Evolutionary conservation across 176 grass and related monocot genomes (phyloP).

Genomic region (Triticum monococcum): DNA sequence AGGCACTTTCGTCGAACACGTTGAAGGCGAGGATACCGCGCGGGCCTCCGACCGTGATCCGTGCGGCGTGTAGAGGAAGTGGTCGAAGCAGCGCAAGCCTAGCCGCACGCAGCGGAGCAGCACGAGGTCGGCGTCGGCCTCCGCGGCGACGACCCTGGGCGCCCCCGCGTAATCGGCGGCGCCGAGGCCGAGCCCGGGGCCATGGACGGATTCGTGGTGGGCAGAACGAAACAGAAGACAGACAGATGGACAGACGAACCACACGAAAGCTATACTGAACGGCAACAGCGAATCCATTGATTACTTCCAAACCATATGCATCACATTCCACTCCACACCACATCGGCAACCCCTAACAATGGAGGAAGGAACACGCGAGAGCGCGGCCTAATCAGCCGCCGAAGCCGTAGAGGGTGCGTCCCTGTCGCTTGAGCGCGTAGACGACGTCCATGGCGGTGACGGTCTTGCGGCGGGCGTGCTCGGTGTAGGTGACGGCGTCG

Average conservation of each 20-base stretch:
- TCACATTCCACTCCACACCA: no score
- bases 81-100: no score
- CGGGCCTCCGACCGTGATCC: neutral
- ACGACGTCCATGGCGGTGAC: constrained; percentile 84
- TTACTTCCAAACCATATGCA: no score
- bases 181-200: neutral
- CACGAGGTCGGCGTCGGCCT: neutral
- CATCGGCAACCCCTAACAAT: no score
- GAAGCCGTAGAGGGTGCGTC: constrained; percentile 50
- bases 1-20: neutral
- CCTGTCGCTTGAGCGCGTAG: constrained; percentile 74
- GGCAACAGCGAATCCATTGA: no score
- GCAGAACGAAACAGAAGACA: no score
- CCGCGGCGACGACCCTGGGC: neutral
- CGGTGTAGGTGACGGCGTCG: constrained; percentile 73
- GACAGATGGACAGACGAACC: no score
- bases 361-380: no score
- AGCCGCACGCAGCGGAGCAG: neutral
- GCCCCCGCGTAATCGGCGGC: neutral
- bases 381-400: no score
- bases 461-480: constrained; percentile 76
- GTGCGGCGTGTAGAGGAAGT: no score
- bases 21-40: neutral
- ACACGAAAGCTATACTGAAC: no score
- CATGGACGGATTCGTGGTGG: no score